A percentile compares a stretch with the other conserved stretches of the same genome.
These are phyloP conservation scores for Pseudozyma sp. DNA, from an alignment of 1,284 basidiomycete species.

Conservation along the genomic window DNA sequence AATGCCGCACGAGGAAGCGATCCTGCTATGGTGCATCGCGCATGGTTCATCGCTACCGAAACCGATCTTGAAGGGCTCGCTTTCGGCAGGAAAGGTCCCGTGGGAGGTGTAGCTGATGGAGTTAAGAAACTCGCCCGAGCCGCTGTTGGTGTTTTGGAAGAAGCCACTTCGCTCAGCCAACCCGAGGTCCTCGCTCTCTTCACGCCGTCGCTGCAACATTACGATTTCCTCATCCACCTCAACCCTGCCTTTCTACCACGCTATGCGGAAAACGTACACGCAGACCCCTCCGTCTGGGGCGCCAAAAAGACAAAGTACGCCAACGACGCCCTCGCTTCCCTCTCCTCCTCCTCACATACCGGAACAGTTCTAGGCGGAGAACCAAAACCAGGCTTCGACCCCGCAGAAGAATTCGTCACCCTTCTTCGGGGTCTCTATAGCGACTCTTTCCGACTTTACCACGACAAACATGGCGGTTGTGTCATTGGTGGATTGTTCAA, in stretches of 20 bases:
- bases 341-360: conserved; percentile 4
- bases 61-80: conserved; percentile 79
- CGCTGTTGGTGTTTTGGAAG: conserved; percentile 44
- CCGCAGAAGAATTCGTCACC: conserved; percentile 77
- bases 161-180: conserved; percentile 49
- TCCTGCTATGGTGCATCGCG: conserved; percentile 70
- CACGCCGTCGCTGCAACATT: conserved; percentile 83
- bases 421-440: conserved; percentile 78
- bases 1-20: conserved; percentile 68
- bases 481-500: conserved; percentile 89
- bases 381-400: conserved; percentile 75
- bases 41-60: conserved; percentile 86
- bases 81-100: conserved; percentile 74
- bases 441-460: conserved; percentile 85
- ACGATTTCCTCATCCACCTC: conserved; percentile 86
- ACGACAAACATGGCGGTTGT: conserved; percentile 82
- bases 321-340: conserved; percentile 68
- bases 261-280: conserved; percentile 73
- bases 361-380: conserved; percentile 58
- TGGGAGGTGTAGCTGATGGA: conserved; percentile 57
- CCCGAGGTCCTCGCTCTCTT: conserved; percentile 77
- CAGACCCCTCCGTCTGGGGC: conserved; percentile 50
- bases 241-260: conserved; percentile 77
- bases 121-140: conserved; percentile 54
- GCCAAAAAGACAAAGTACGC: conserved; percentile 71